Percentiles rank a stretch among this genome's conserved stretches.
phyloP scores from a whole-genome alignment of 2,329 filamentous ascomycete genomes.

The Lachnellula subtilissima region DNA sequence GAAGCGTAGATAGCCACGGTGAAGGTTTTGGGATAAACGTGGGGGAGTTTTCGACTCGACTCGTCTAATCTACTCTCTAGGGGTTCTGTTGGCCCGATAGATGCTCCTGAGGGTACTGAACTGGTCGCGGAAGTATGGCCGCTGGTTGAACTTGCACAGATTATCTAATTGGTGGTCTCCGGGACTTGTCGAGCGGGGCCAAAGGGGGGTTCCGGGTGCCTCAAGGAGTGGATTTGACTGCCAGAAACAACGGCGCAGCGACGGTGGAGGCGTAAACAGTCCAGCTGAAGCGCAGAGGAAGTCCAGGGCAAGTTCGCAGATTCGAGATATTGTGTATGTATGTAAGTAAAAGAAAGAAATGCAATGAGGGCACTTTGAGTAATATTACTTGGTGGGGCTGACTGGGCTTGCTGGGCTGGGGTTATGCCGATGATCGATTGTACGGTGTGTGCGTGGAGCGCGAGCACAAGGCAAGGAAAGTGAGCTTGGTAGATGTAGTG shows the following conservation, averaged over 20 bases:
- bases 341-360: too few relatives aligned
- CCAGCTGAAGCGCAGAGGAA: neutral
- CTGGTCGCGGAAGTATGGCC: neutral
- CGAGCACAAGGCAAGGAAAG: neutral
- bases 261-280: neutral
- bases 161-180: neutral
- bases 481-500: slow-evolving; percentile 5
- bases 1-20: slow-evolving; percentile 29
- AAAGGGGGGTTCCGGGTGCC: neutral
- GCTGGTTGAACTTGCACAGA: neutral
- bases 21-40: slow-evolving; percentile 5
- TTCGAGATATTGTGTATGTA: too few relatives aligned
- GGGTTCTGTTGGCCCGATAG: neutral
- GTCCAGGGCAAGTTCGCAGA: too few relatives aligned
- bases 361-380: too few relatives aligned
- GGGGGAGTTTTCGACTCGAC: neutral
- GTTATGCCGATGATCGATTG: too few relatives aligned
- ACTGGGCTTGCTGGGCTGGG: too few relatives aligned
- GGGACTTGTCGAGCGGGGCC: neutral
- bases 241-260: neutral
- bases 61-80: neutral
- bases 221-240: neutral
- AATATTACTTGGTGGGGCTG: too few relatives aligned
- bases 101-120: neutral
- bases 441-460: too few relatives aligned